Evolutionary conservation across 148 eudicot species (phyloP).

Genomic region (Simmondsia chinensis): DNA sequence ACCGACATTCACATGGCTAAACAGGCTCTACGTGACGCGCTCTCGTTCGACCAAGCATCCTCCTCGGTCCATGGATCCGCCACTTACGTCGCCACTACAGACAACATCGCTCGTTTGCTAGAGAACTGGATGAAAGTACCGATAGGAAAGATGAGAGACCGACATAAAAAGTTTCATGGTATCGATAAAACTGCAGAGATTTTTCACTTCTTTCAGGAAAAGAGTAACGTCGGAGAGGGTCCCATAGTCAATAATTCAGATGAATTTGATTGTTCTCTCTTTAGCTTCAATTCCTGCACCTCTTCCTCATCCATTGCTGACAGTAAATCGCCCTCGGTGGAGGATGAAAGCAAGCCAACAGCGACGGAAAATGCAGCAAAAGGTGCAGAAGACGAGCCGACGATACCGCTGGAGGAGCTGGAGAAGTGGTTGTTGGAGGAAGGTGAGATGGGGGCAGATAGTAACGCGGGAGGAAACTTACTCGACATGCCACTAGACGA

Average conservation of each 20-base stretch:
- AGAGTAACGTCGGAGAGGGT: too few relatives aligned
- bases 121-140: conserved; percentile 60
- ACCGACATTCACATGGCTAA: conserved; percentile 73
- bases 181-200: conserved; percentile 9
- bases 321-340: conserved; percentile 9
- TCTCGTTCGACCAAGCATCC: conserved; percentile 33
- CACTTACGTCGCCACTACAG: conserved; percentile 59
- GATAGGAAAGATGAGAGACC: conserved; percentile 23
- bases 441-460: conserved; percentile 35
- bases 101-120: conserved; percentile 61
- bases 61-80: conserved; percentile 8
- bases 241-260: neutral
- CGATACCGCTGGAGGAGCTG: conserved; percentile 32
- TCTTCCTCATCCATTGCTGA: conserved; percentile 2
- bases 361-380: too few relatives aligned
- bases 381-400: too few relatives aligned
- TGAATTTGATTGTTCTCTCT: conserved; percentile 9
- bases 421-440: conserved; percentile 85
- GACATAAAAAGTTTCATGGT: conserved; percentile 13
- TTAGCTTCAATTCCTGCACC: conserved; percentile 23
- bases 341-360: conserved; percentile 30
- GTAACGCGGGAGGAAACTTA: too few relatives aligned
- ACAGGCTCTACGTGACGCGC: conserved; percentile 69
- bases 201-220: conserved; percentile 25
- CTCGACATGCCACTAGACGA: conserved; percentile 39